A percentile compares a stretch with the other conserved stretches of the same genome.
Conservation (phyloP, 768 basidiomycete species). For the Phaeotremella skinneri region DNA sequence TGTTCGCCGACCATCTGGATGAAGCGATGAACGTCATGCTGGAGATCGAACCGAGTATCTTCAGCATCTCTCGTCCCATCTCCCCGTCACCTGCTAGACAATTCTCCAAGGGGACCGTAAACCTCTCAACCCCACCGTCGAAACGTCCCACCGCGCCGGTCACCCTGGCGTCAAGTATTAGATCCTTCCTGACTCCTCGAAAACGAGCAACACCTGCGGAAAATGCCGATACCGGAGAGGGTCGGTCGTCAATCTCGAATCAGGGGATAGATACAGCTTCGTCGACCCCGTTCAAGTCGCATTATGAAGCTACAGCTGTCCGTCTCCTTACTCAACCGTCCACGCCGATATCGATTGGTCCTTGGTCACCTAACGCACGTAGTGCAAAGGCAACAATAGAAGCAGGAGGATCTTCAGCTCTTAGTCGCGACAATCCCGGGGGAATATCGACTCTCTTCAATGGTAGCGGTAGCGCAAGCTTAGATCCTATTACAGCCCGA, state of each 20-base stretch:
- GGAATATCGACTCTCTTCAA: neutral
- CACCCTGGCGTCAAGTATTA: slow-evolving; percentile 49
- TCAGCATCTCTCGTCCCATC: neutral
- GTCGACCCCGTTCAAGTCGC: slow-evolving; percentile 72
- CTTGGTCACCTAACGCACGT: slow-evolving; percentile 61
- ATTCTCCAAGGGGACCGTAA: neutral
- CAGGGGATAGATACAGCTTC: neutral
- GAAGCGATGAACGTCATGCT: slow-evolving; percentile 77
- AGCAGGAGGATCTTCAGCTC: neutral
- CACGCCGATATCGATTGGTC: slow-evolving; percentile 60
- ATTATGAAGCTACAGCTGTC: slow-evolving; percentile 78
- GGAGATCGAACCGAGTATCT: slow-evolving; percentile 57
- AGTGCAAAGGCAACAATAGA: slow-evolving; percentile 56
- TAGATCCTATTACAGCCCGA: neutral
- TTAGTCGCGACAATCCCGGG: neutral
- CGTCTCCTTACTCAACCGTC: slow-evolving; percentile 69
- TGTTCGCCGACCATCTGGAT: slow-evolving; percentile 87
- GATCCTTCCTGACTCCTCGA: slow-evolving; percentile 67
- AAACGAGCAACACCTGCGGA: too few species aligned
- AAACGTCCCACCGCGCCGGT: slow-evolving; percentile 31
- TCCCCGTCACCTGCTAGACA: too few species aligned
- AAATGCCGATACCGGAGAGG: slow-evolving; percentile 53
- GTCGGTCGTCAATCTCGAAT: slow-evolving; percentile 43
- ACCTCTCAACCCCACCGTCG: slow-evolving; percentile 49
- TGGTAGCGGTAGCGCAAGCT: neutral